These are phyloP conservation scores for Paramecium octaurelia DNA, from an alignment of 73 alveolate genomes.

Conservation along the genomic window DNA sequence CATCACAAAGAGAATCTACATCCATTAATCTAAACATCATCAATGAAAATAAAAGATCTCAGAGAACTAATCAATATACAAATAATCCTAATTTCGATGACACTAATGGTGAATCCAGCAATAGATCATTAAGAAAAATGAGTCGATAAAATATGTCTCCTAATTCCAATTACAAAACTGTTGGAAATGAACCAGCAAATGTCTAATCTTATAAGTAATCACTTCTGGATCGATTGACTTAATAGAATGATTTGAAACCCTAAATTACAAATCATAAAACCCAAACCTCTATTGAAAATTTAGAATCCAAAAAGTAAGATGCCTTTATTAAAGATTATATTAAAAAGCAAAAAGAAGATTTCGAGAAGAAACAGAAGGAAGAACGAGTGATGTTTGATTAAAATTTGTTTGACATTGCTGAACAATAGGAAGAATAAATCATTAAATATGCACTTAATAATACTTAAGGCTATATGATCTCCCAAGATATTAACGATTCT, in stretches of 20 bases:
- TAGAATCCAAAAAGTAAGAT: background rate
- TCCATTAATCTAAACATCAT: background rate
- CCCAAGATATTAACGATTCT: background rate
- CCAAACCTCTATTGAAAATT: background rate
- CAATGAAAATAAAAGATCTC: background rate
- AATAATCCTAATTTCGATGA: background rate
- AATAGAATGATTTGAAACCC: background rate
- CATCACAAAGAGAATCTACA: background rate
- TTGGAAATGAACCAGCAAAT: background rate
- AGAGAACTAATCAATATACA: background rate
- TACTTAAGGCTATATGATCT: background rate
- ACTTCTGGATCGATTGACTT: background rate
- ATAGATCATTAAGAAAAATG: background rate
- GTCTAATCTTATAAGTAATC: background rate
- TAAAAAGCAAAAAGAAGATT: background rate
- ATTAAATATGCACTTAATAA: constrained; percentile 5
- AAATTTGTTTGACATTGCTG: background rate
- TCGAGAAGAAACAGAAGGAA: background rate
- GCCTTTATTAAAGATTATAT: background rate
- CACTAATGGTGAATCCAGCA: background rate
- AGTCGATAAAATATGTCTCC: background rate
- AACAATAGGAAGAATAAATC: background rate
- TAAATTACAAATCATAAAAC: background rate
- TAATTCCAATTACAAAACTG: background rate
- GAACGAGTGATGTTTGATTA: constrained; percentile 2